A percentile compares a stretch with the other conserved stretches of the same genome.
phyloP scores from a whole-genome alignment of 169 alveolate species.

The Babesia sp. region DNA sequence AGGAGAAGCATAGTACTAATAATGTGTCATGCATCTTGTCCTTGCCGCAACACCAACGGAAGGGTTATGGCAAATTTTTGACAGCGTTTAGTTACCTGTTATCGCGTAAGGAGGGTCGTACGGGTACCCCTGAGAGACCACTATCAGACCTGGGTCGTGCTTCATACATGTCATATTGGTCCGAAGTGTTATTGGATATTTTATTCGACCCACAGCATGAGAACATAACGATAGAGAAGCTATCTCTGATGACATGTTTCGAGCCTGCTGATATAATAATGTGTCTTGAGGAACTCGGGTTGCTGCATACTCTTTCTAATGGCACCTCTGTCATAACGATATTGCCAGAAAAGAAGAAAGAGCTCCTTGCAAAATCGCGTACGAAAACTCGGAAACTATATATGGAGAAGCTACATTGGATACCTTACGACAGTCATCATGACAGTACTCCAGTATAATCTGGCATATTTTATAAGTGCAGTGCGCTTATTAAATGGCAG shows the following conservation, averaged over 20 bases:
- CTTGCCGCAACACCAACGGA: slow-evolving; percentile 89
- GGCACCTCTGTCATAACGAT: slow-evolving; percentile 82
- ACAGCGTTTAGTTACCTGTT: slow-evolving; percentile 88
- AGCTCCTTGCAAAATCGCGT: slow-evolving; percentile 74
- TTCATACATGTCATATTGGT: slow-evolving; percentile 95
- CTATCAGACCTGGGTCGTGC: slow-evolving; percentile 95
- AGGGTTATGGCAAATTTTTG: slow-evolving; percentile 89
- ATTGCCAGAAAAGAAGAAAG: slow-evolving; percentile 77
- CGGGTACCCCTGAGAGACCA: slow-evolving; percentile 98
- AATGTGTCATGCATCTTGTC: slow-evolving; percentile 88
- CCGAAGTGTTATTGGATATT: slow-evolving; percentile 82
- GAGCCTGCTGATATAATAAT: slow-evolving; percentile 85
- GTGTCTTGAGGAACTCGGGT: slow-evolving; percentile 85
- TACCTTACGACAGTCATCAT: slow-evolving; percentile 84
- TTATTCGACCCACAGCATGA: slow-evolving; percentile 62
- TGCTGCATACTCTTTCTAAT: slow-evolving; percentile 76
- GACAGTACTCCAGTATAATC: slow-evolving; percentile 53
- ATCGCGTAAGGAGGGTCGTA: slow-evolving; percentile 88
- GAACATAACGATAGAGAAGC: slow-evolving; percentile 68
- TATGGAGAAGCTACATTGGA: slow-evolving; percentile 85
- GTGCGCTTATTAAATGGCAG: no score
- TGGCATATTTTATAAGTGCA: neutral
- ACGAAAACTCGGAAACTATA: slow-evolving; percentile 76
- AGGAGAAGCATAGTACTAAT: slow-evolving; percentile 86
- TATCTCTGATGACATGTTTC: slow-evolving; percentile 83